These are phyloP conservation scores for Ramaria sp. DNA, from an alignment of 768 basidiomycete species.

Conservation along the genomic window DNA sequence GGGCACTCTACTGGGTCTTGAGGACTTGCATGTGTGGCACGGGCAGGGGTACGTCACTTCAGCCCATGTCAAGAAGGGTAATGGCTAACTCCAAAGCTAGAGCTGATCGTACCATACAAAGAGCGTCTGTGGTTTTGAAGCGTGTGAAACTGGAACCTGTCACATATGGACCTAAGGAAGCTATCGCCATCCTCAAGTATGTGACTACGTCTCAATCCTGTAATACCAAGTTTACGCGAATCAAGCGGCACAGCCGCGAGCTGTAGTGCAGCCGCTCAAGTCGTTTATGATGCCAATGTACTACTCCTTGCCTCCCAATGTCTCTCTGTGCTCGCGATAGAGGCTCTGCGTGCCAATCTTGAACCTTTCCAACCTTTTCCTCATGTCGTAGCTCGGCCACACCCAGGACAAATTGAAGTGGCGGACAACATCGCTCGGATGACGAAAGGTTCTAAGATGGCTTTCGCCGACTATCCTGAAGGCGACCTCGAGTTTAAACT, in stretches of 20 bases:
- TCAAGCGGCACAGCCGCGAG: constrained; percentile 11
- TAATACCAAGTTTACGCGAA: too few species aligned
- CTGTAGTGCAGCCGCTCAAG: constrained; percentile 15
- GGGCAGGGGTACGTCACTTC: constrained; percentile 9
- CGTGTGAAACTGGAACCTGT: constrained; percentile 14
- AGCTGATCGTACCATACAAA: background rate
- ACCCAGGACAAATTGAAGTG: constrained; percentile 19
- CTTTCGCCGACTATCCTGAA: constrained; percentile 14
- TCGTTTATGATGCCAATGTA: constrained; percentile 15
- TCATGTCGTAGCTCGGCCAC: constrained; percentile 19
- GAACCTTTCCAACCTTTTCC: constrained; percentile 19
- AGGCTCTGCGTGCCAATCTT: constrained; percentile 18
- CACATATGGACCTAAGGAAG: constrained; percentile 18
- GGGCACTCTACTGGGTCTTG: constrained; percentile 16
- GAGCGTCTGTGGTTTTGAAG: constrained; percentile 13
- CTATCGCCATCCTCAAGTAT: constrained; percentile 17
- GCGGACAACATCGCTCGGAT: constrained; percentile 16
- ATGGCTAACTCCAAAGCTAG: background rate
- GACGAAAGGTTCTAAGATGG: constrained; percentile 11
- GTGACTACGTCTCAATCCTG: too few species aligned
- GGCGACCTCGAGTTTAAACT: constrained; percentile 13
- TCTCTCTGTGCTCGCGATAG: constrained; percentile 17
- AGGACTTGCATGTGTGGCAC: constrained; percentile 14
- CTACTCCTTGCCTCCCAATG: constrained; percentile 13
- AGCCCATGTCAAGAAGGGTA: background rate